Conservation (phyloP, 2,329 filamentous ascomycete genomes). For the Epichloe gansuensis region DNA sequence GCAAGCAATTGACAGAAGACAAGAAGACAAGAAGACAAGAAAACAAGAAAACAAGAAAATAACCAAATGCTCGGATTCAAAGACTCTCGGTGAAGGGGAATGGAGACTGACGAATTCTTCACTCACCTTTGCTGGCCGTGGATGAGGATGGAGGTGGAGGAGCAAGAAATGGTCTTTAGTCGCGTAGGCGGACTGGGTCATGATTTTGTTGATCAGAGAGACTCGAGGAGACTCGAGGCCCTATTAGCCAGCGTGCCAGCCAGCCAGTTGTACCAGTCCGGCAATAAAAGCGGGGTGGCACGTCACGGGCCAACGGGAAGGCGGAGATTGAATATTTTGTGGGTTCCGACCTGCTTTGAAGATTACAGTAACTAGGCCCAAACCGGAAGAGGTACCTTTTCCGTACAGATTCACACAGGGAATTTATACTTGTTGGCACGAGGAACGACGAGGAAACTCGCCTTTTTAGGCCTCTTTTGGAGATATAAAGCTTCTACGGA, state of each 20-base stretch:
- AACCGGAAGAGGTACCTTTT: too few species aligned
- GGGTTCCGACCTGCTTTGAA: too few species aligned
- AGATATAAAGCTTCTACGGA: too few species aligned
- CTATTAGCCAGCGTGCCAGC: not conserved
- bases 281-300: conserved; percentile 9
- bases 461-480: too few species aligned
- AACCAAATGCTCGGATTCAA: not conserved
- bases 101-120: not conserved
- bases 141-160: conserved; percentile 9
- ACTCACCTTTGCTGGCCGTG: conserved; percentile 9
- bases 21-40: not conserved
- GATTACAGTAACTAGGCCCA: too few species aligned
- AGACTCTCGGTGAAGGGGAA: not conserved
- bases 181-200: conserved; percentile 13
- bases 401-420: too few species aligned
- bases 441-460: too few species aligned
- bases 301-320: conserved; percentile 11
- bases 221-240: conserved; percentile 2
- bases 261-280: not conserved
- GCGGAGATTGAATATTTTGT: not conserved
- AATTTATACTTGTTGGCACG: too few species aligned
- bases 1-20: not conserved
- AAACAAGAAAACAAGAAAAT: not conserved
- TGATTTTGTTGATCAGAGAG: conserved; percentile 14
- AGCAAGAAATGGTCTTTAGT: conserved; percentile 8